Base-by-base conservation (phyloP, 495 filamentous ascomycete genomes). In the Xylaria longipes region DNA sequence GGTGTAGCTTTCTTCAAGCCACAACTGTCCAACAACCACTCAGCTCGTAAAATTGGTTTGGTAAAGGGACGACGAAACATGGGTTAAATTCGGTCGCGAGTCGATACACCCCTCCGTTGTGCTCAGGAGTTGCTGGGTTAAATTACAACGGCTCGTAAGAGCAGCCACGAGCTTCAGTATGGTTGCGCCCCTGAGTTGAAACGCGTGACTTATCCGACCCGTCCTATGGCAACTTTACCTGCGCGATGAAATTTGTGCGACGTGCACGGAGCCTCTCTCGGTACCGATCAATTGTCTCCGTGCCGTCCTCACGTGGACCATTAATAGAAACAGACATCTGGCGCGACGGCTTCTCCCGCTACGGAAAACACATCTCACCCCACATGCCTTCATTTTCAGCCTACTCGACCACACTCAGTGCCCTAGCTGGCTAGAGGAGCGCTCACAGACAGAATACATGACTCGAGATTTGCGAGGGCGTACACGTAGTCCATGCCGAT, bases 321-420 rank as follows among this genome's bases (percentile, higher is more conserved):
- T 67, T 67, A 48, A 67, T 67, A 67, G 65, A 39, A 67, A n/a
- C 22, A 39, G 56, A n/a, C 22, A 56, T 54, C 29, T 29, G 5
- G 65, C 22, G 48, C 22, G 20, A 29, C 65, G 46, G 65, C 48
- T 56, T 67, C 35, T 66, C 45, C 29, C 63, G 45, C 33, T 33
- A 31, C 2, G 61, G 25, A 27, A 46, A 22, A 31, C 12, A 22
- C 22, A 31, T 1, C 6, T 41, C 22, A n/a, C 60, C 33, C 60
- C 60, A 41, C 60, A 62, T 7, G 1, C 61, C 37, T 45, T 45
- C 14, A n/a, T 15, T 37, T 52, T 52, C 31, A 65, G 25, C 63
- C 63, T 64, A 12, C 11, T 22, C 1, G 11, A 8, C 5, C 37
- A 8, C 11, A 39, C 15, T 14, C 5, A 9, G 37, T 27, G 37